phyloP scores from a whole-genome alignment of 2,329 filamentous ascomycete species.

The Alternaria triticimaculans region DNA sequence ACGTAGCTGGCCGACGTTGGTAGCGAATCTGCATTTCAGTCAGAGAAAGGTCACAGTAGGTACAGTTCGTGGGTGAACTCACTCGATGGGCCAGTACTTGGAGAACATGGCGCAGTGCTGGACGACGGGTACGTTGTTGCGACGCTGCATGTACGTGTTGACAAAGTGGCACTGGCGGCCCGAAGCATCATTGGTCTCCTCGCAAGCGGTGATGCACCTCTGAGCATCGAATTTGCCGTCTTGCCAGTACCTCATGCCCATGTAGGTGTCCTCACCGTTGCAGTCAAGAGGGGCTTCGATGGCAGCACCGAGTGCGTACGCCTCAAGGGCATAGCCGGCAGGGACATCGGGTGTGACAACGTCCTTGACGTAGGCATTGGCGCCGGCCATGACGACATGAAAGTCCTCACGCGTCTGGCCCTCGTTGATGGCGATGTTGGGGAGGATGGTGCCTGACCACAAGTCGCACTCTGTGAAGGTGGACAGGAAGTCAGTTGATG shows the following conservation, averaged over 20 bases:
- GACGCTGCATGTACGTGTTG: slow-evolving; percentile 43
- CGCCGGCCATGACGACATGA: slow-evolving; percentile 21
- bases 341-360: neutral
- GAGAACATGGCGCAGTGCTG: slow-evolving; percentile 37
- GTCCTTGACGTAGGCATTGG: slow-evolving; percentile 29
- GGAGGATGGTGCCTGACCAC: slow-evolving; percentile 24
- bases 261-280: slow-evolving; percentile 31
- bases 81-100: slow-evolving; percentile 7
- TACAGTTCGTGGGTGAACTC: neutral
- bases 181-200: slow-evolving; percentile 14
- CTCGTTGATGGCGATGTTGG: slow-evolving; percentile 28
- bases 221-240: slow-evolving; percentile 39
- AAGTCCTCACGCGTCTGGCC: slow-evolving; percentile 32
- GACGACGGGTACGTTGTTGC: slow-evolving; percentile 22
- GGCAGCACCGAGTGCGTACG: slow-evolving; percentile 22
- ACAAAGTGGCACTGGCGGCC: slow-evolving; percentile 38
- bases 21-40: slow-evolving; percentile 1
- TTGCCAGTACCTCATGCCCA: slow-evolving; percentile 24
- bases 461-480: slow-evolving; percentile 29
- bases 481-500: neutral
- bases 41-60: neutral
- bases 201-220: slow-evolving; percentile 40
- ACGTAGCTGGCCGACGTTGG: slow-evolving; percentile 9
- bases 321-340: slow-evolving; percentile 14
- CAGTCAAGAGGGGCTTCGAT: slow-evolving; percentile 43